Evolutionary conservation across 768 basidiomycete genomes (phyloP), one percentile per base, ranked within the genome.

Genomic region (Amyloporia xantha): DNA sequence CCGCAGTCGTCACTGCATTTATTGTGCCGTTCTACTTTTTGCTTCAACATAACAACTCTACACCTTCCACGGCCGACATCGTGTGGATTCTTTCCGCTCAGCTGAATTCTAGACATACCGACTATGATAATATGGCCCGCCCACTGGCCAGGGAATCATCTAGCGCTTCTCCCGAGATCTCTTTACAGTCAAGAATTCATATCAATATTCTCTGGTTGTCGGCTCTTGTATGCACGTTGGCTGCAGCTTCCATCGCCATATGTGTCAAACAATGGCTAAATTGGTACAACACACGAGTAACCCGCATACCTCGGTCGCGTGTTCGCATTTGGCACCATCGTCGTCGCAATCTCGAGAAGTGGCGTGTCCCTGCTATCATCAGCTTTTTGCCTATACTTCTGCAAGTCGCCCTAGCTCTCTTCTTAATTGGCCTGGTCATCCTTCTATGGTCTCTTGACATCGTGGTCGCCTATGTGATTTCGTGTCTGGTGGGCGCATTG

Each of bases 221-320:
- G 12, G 57, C 56, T 25, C 51, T 65, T 3, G 44, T 57, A 2
- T 50, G 54, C 48, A 54, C 50, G 13, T 59, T 65, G 33, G 48
- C 55, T 5, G 49, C 56, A 12, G 62, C 61, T 1, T 45, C 62
- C 7, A 33, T 58, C 24, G 58, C 55, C 11, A 52, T 59, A 23
- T 45, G 61, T 21, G 58, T 59, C 17, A 64, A 62, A 44, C 60
- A 63, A 38, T 62, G 59, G 62, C 25, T 62, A 1, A 7, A 33
- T 33, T 15, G 30, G 9, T 33, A 33, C 15, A 52, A 54, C 30
- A 52, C 54, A 9, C 55, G 58, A 7, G 30, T 33, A 15, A 7
- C 30, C 9, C 9, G 9, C 9, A 33, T 7, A 7, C 9, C 30
- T 21, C 44, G 40, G 24, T 38, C 54, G 19, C 49, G 52, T n/a